Evolutionary conservation across 2,329 filamentous ascomycete species (phyloP).

Genomic region (Zymoseptoria crescenta): DNA sequence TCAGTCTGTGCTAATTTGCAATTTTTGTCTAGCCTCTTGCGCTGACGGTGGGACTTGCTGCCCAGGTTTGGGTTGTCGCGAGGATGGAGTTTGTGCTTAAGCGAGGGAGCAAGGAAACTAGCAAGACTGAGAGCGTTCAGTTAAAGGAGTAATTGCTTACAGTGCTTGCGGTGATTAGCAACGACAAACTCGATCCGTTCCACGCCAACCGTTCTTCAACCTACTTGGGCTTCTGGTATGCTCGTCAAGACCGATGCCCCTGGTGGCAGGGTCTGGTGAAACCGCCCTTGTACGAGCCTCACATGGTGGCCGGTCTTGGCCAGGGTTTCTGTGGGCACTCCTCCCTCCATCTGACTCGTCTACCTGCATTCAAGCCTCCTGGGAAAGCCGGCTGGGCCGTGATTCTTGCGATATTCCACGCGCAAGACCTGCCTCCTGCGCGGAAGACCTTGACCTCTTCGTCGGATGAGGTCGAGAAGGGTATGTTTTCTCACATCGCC

Average conservation of each 20-base stretch:
- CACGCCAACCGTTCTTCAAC: background rate
- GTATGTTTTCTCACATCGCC: background rate
- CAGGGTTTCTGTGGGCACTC: background rate
- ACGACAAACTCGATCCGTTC: conserved; percentile 3
- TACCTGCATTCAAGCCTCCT: background rate
- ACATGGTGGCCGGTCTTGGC: background rate
- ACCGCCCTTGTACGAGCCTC: background rate
- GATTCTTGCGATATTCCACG: background rate
- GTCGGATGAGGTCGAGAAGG: background rate
- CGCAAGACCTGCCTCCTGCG: background rate
- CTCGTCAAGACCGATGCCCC: background rate
- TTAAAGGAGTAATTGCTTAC: too few species aligned
- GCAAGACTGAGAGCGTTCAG: too few species aligned
- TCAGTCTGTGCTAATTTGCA: too few species aligned
- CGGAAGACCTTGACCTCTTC: background rate
- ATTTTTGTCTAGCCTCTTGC: too few species aligned
- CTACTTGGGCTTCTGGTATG: conserved; percentile 1
- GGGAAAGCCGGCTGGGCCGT: background rate
- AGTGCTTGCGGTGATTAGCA: too few species aligned
- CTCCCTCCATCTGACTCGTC: background rate
- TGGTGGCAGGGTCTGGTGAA: background rate
- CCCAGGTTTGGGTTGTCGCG: too few species aligned
- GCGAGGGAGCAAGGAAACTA: too few species aligned
- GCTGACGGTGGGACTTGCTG: too few species aligned
- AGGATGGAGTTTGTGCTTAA: too few species aligned